Evolutionary conservation across 805 yeast genomes (phyloP), one percentile per base, ranked within the genome.

Genomic region (Wickerhamomyces strasburgensis): DNA sequence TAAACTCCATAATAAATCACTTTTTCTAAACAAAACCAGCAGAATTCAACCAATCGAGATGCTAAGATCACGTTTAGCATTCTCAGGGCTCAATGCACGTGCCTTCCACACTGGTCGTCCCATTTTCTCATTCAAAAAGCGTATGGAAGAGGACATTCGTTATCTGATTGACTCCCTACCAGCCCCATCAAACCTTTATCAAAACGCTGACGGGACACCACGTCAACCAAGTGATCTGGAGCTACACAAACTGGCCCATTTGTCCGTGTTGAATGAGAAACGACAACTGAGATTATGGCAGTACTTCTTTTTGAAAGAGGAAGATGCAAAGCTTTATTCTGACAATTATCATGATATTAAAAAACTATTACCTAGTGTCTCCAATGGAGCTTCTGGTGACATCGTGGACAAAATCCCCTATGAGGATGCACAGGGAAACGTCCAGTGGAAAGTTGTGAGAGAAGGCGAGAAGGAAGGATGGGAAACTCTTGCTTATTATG

Each of bases 341-440:
- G 77, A 72, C 54, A 85, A 85, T 65, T 69, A 78, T 31, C 68
- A 66, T 35, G 83, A 75, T 57, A 70, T 84, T 52, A 62, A 62
- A 45, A 71, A 70, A 54, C 74, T 79, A 48, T 72, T 75, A 48
- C 62, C 62, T 24, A 48, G 68, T 59, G 58, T 70, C 57, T 47
- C 61, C 60, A 55, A 63, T 44, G 64, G 65, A 34, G 70, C 74
- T 15, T 61, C 70, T 17, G 74, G 80, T 27, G 80, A 82, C 33
- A 80, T 85, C 51, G 71, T 86, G 47, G 95, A 85, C 60, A 85
- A 85, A 63, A 75, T 85, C 41, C 95, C 95, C 30, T 84, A 75
- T 58, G 84, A 80, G 62, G 93, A 83, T 61, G 67, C 77, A 27
- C 79, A 85, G 14, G 95, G 95, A 26, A 82, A 78, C 52, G 73